phyloP scores from a whole-genome alignment of 768 basidiomycete genomes.

The Leucocoprinus sp. region DNA sequence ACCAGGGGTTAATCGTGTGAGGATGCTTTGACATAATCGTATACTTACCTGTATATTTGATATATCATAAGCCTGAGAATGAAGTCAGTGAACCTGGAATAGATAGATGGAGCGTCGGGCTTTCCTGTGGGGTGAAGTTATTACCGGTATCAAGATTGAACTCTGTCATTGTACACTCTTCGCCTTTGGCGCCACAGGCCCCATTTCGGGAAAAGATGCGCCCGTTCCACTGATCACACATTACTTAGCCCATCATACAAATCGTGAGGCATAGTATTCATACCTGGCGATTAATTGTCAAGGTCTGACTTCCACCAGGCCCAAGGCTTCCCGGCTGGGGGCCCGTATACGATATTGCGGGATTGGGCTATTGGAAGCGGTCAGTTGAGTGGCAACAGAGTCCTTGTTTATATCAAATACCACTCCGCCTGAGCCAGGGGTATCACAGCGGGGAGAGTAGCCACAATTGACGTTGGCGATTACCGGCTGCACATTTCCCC shows the following conservation, averaged over 20 bases:
- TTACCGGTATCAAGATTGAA: constrained; percentile 31
- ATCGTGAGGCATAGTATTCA: neutral
- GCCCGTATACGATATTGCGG: constrained; percentile 26
- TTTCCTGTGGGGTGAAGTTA: constrained; percentile 20
- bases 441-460: constrained; percentile 30
- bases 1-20: neutral
- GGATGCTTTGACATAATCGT: neutral
- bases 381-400: neutral
- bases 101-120: neutral
- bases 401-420: constrained; percentile 16
- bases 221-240: constrained; percentile 28
- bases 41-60: constrained; percentile 28
- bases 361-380: constrained; percentile 18
- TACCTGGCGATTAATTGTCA: constrained; percentile 24
- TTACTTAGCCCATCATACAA: neutral
- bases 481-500: constrained; percentile 22
- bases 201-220: constrained; percentile 32
- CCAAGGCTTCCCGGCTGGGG: constrained; percentile 24
- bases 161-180: constrained; percentile 30
- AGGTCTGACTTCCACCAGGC: constrained; percentile 20
- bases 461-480: constrained; percentile 32
- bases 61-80: constrained; percentile 30
- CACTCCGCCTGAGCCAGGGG: constrained; percentile 26
- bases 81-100: neutral
- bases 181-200: constrained; percentile 28